Conservation (phyloP, 2,329 filamentous ascomycete genomes). For the Sordariomycetes sp. region DNA sequence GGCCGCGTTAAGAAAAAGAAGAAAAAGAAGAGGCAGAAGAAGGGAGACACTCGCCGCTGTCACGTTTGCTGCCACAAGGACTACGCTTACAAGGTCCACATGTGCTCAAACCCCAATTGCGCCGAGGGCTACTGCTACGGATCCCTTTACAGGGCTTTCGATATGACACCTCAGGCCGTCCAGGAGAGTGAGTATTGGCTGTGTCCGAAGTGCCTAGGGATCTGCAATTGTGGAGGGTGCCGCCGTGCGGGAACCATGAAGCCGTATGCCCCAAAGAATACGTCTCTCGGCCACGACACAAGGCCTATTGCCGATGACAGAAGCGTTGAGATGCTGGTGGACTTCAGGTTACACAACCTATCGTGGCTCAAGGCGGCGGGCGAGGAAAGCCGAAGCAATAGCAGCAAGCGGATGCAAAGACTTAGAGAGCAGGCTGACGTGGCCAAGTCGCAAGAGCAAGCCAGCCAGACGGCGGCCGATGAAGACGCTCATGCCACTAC, state of each 20-base stretch:
- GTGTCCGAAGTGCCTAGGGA: constrained; percentile 75
- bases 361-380: constrained; percentile 61
- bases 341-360: constrained; percentile 83
- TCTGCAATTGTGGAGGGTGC: constrained; percentile 81
- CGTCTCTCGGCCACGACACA: constrained; percentile 83
- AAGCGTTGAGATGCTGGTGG: constrained; percentile 81
- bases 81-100: constrained; percentile 73
- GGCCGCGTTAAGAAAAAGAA: constrained; percentile 51
- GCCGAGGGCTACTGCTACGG: constrained; percentile 80
- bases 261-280: constrained; percentile 80
- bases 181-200: constrained; percentile 77
- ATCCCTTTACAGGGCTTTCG: constrained; percentile 83
- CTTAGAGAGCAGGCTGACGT: constrained; percentile 45
- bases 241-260: constrained; percentile 53
- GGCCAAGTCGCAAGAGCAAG: constrained; percentile 40
- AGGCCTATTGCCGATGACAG: constrained; percentile 81
- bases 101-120: constrained; percentile 62
- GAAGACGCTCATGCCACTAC: constrained; percentile 9
- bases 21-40: constrained; percentile 41
- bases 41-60: constrained; percentile 50
- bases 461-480: constrained; percentile 14
- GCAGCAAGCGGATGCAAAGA: constrained; percentile 46
- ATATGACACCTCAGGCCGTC: constrained; percentile 73
- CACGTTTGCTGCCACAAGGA: constrained; percentile 79
- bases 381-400: constrained; percentile 45